These are phyloP conservation scores for Gillenia trifoliata DNA, from an alignment of 306 rosid genomes.

Conservation along the genomic window DNA sequence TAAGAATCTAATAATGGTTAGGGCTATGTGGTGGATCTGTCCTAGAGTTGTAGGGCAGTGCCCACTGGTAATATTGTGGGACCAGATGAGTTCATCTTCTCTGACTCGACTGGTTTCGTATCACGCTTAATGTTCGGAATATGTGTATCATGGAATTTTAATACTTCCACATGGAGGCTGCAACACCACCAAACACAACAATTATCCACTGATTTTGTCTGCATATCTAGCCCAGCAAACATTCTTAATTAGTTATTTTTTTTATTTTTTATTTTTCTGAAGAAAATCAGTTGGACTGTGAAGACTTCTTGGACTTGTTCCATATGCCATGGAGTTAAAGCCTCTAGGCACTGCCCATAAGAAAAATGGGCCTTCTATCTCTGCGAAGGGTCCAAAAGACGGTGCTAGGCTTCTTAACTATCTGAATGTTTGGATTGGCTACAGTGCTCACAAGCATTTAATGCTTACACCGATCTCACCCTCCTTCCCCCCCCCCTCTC, in stretches of 20 bases:
- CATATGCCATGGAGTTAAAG: neutral
- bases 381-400: neutral
- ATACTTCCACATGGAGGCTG: conserved; percentile 45
- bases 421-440: too few relatives aligned
- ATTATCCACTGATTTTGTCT: conserved; percentile 35
- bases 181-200: neutral
- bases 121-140: neutral
- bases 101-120: neutral
- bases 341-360: neutral
- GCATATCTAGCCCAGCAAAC: neutral
- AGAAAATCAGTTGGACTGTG: too few relatives aligned
- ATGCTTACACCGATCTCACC: too few relatives aligned
- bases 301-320: neutral
- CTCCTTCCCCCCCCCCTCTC: too few relatives aligned
- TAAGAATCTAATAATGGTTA: neutral
- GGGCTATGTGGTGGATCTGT: neutral
- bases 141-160: conserved; percentile 3
- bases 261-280: too few relatives aligned
- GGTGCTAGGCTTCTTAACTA: neutral
- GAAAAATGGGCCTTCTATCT: neutral
- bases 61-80: neutral
- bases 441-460: too few relatives aligned
- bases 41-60: conserved; percentile 4
- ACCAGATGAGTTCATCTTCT: neutral
- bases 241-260: too few relatives aligned